Base-by-base conservation (phyloP, 331 rosid genomes). In the Stylosanthes scabra region DNA sequence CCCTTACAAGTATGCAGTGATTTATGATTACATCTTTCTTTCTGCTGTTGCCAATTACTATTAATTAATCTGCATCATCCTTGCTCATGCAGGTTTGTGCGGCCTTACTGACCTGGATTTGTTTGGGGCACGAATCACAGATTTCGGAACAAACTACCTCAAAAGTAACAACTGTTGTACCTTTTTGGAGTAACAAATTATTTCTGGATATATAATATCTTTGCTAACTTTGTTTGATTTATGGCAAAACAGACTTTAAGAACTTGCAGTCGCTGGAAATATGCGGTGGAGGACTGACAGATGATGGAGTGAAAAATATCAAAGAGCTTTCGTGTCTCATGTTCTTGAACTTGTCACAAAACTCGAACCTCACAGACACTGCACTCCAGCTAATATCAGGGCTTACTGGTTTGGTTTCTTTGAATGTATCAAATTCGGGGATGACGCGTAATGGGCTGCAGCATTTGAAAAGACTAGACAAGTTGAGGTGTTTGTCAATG, bases 201-300 rank as follows among this genome's bases (percentile, higher is more conserved):
- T 20, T 34, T n/a, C n/a, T 34, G 39, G 5, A n/a, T n/a, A n/a
- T n/a, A 34, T 34, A 31, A 63, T 37, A 68, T 74, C 47, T 40
- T 74, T 45, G 31, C 40, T 29, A 29, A 46, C 15, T 47, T 2
- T 68, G 55, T 78, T 72, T 61, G 12, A 49, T 78, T 72, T 61
- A 12, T 54, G 46, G 28, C 70, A 76, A 72, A 80, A 52, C 88
- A 94, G 99, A 89, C 77, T 88, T 94, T 16, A 94, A 94, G 83
- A 84, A 84, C 70, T 86, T 94, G 71, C 89, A 81, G 83, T 91
- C 96, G 70, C 88, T 94, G 66, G 99, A 94, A 91, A 88, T 91
- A 79, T 94, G 99, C 44, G 88, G 99, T 5, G 99, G 99, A 56
- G 89, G 95, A 74, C 73, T 94, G 86, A 94, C 97, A 5, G 99